Conservation (phyloP, 257 asterid species). For the Ehretia macrophylla region DNA sequence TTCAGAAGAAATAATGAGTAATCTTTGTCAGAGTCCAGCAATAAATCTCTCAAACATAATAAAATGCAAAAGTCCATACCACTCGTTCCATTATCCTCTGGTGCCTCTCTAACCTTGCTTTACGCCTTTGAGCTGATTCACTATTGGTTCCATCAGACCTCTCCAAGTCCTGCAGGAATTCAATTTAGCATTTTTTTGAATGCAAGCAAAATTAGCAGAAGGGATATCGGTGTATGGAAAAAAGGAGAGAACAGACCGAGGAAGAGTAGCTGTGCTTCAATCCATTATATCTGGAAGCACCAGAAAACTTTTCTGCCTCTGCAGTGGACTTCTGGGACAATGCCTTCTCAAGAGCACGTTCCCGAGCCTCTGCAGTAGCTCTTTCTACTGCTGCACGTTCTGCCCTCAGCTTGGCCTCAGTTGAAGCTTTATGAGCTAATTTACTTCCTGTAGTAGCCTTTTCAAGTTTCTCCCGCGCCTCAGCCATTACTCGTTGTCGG, state of each 20-base stretch:
- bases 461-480: slow-evolving; percentile 63
- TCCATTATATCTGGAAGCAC: slow-evolving; percentile 42
- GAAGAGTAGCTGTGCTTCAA: slow-evolving; percentile 87
- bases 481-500: slow-evolving; percentile 64
- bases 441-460: slow-evolving; percentile 40
- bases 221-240: not conserved
- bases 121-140: slow-evolving; percentile 89
- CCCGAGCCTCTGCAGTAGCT: slow-evolving; percentile 95
- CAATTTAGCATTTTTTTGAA: slow-evolving; percentile 11
- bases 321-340: slow-evolving; percentile 53
- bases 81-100: slow-evolving; percentile 98
- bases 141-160: slow-evolving; percentile 34
- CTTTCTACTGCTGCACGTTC: slow-evolving; percentile 99
- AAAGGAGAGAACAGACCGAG: not conserved
- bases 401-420: slow-evolving; percentile 71
- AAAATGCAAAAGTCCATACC: slow-evolving; percentile 33
- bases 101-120: slow-evolving; percentile 92
- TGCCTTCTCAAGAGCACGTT: slow-evolving; percentile 91
- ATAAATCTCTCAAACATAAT: not conserved
- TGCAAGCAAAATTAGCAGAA: no score
- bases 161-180: slow-evolving; percentile 70
- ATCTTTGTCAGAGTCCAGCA: slow-evolving; percentile 9
- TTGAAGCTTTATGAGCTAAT: slow-evolving; percentile 51
- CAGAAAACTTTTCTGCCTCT: slow-evolving; percentile 33
- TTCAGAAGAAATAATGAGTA: slow-evolving; percentile 9